phyloP scores from a whole-genome alignment of 208 protist species.

The Leishmania tarentolae region DNA sequence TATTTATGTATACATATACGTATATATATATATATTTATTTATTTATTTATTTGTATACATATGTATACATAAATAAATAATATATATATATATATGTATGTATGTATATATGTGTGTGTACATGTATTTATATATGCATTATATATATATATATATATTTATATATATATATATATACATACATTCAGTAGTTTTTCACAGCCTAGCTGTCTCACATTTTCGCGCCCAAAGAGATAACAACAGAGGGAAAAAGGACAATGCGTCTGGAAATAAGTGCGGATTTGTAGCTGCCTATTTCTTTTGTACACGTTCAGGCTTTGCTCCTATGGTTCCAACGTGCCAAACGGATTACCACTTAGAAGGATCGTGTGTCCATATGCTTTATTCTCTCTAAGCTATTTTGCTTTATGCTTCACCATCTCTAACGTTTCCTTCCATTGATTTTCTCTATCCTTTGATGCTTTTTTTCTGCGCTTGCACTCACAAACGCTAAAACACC shows the following conservation, averaged over 20 bases:
- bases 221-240: neutral
- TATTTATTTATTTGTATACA: neutral
- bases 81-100: neutral
- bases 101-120: too few species aligned
- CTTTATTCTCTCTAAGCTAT: neutral
- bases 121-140: neutral
- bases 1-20: neutral
- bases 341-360: neutral
- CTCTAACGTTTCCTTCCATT: neutral
- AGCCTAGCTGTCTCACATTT: neutral
- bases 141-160: neutral
- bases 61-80: neutral
- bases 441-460: neutral
- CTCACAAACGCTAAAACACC: neutral
- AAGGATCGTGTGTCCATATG: neutral
- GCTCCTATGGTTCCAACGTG: neutral
- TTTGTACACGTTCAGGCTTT: neutral
- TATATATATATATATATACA: neutral
- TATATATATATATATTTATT: neutral
- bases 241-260: neutral
- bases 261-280: neutral
- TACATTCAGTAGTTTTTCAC: neutral
- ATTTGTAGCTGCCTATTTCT: neutral
- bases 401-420: slow-evolving; percentile 2
- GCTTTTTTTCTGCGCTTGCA: neutral